phyloP scores from a whole-genome alignment of 2,329 filamentous ascomycete genomes.

The Cephalotrichum gorgonifer region DNA sequence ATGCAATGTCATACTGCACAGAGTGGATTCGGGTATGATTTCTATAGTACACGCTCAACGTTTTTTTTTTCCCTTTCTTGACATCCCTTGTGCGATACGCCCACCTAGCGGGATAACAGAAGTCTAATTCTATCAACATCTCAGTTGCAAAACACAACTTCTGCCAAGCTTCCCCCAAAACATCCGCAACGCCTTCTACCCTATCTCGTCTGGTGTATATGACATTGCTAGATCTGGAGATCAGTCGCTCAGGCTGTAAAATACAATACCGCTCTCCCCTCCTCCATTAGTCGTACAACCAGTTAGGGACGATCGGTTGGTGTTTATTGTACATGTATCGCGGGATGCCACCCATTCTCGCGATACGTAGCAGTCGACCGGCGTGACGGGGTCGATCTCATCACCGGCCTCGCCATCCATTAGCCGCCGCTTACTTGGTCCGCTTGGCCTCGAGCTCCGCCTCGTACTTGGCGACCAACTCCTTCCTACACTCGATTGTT shows the following conservation, averaged over 20 bases:
- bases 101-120: neutral
- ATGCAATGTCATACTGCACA: neutral
- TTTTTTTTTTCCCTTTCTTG: neutral
- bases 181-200: neutral
- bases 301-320: neutral
- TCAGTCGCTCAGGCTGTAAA: neutral
- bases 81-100: neutral
- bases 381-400: neutral
- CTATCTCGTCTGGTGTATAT: neutral
- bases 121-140: neutral
- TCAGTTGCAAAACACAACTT: neutral
- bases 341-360: neutral
- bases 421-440: conserved; percentile 31
- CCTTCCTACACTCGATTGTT: conserved; percentile 33
- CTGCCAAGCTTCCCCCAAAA: no score
- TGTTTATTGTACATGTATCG: neutral
- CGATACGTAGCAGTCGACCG: neutral
- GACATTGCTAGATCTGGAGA: neutral
- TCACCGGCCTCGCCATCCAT: neutral
- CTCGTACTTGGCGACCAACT: conserved; percentile 47
- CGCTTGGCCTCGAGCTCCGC: conserved; percentile 48
- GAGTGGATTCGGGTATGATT: neutral
- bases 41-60: neutral
- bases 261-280: neutral
- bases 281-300: neutral